Evolutionary conservation across 768 basidiomycete species (phyloP).

Genomic region (Boletus tomentosulus): DNA sequence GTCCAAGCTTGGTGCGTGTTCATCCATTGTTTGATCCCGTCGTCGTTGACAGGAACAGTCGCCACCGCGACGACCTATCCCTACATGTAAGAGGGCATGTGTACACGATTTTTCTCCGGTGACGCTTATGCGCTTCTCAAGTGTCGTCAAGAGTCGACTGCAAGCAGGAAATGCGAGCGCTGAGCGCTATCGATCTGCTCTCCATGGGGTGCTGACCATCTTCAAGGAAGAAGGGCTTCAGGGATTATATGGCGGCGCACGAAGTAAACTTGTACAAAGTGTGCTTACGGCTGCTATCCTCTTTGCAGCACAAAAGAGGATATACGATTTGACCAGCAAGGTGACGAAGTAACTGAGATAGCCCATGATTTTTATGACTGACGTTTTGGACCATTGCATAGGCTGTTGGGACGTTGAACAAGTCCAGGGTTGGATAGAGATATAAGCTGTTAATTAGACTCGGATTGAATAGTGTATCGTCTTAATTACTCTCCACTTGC

Average conservation of each 20-base stretch:
- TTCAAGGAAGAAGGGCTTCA: conserved; percentile 72
- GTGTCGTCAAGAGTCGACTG: conserved; percentile 73
- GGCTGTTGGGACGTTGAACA: conserved; percentile 13
- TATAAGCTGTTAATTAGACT: not conserved
- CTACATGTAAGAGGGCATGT: conserved; percentile 49
- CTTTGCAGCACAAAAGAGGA: conserved; percentile 83
- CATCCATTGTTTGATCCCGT: not conserved
- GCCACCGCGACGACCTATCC: conserved; percentile 65
- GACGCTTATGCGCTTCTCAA: conserved; percentile 10
- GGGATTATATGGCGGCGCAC: conserved; percentile 84
- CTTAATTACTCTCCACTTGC: not conserved
- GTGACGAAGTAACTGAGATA: conserved; percentile 16
- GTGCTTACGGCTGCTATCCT: conserved; percentile 92
- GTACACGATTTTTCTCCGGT: not conserved
- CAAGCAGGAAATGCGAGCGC: conserved; percentile 71
- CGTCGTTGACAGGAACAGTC: conserved; percentile 28
- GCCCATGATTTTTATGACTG: not conserved
- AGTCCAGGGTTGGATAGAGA: not conserved
- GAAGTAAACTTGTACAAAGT: conserved; percentile 86
- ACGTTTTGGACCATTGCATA: conserved; percentile 1
- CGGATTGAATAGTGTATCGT: not conserved
- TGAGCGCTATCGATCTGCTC: conserved; percentile 67
- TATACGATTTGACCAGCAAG: conserved; percentile 68
- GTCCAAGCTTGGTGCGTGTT: conserved; percentile 71
- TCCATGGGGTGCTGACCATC: conserved; percentile 77